Conservation (phyloP, 2,329 filamentous ascomycete genomes). For the Verticillium longisporum region DNA sequence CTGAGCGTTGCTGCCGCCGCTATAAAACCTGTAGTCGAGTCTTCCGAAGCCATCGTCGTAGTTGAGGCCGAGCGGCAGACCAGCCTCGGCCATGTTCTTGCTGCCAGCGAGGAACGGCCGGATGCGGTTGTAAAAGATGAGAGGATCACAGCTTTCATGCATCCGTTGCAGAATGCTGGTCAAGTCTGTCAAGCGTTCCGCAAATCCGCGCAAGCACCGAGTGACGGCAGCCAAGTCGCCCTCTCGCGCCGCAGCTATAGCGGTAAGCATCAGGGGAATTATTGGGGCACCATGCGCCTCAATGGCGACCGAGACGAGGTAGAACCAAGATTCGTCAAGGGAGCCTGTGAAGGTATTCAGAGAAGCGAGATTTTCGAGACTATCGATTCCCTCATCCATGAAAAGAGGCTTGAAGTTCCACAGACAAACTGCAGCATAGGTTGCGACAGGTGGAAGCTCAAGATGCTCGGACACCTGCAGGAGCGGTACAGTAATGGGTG, state of each 20-base stretch:
- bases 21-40: constrained; percentile 72
- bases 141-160: constrained; percentile 92
- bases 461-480: constrained; percentile 69
- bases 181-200: constrained; percentile 82
- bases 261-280: constrained; percentile 80
- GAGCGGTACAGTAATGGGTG: constrained; percentile 76
- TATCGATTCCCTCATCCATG: constrained; percentile 70
- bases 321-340: constrained; percentile 98
- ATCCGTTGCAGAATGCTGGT: constrained; percentile 74
- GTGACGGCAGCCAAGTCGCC: constrained; percentile 67
- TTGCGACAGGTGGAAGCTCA: constrained; percentile 86
- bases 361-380: constrained; percentile 80
- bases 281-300: constrained; percentile 85
- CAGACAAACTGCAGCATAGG: constrained; percentile 83
- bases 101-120: constrained; percentile 93
- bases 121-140: constrained; percentile 92
- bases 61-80: constrained; percentile 76
- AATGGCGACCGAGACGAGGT: constrained; percentile 89
- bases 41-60: constrained; percentile 74
- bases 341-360: constrained; percentile 89
- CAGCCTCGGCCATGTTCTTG: constrained; percentile 96
- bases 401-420: constrained; percentile 98
- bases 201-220: constrained; percentile 70
- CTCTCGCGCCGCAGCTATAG: constrained; percentile 71
- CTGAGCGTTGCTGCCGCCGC: constrained; percentile 93